These are phyloP conservation scores for Diaporthe caulivora DNA, from an alignment of 2,329 filamentous ascomycete species.

Conservation along the genomic window DNA sequence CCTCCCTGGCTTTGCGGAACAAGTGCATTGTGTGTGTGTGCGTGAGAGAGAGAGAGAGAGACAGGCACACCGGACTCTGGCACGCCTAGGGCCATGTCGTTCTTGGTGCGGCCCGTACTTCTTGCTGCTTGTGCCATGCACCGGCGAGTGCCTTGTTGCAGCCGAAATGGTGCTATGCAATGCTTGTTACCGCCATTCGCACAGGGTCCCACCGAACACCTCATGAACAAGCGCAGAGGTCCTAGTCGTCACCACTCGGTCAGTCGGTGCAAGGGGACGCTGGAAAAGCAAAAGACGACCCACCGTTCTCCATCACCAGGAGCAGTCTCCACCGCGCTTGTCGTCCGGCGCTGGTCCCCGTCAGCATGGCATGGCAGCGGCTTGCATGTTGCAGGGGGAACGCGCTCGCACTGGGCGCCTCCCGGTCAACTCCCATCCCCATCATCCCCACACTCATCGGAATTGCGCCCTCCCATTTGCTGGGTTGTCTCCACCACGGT, in stretches of 20 bases:
- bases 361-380: slow-evolving; percentile 34
- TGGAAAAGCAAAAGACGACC: slow-evolving; percentile 35
- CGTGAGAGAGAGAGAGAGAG: no score
- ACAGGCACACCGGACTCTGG: slow-evolving; percentile 3
- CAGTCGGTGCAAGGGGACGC: slow-evolving; percentile 31
- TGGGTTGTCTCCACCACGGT: slow-evolving; percentile 31
- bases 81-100: slow-evolving; percentile 30
- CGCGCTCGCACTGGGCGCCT: slow-evolving; percentile 45
- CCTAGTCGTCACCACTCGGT: slow-evolving; percentile 34
- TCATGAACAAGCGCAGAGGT: slow-evolving; percentile 33
- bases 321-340: slow-evolving; percentile 39
- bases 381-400: slow-evolving; percentile 37
- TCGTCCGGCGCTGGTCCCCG: slow-evolving; percentile 40
- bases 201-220: slow-evolving; percentile 17
- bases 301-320: slow-evolving; percentile 39
- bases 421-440: slow-evolving; percentile 42
- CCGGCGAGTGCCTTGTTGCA: slow-evolving; percentile 27
- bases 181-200: slow-evolving; percentile 31
- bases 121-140: slow-evolving; percentile 17
- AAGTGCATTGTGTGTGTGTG: slow-evolving; percentile 33
- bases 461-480: slow-evolving; percentile 36
- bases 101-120: slow-evolving; percentile 1
- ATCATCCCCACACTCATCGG: slow-evolving; percentile 34
- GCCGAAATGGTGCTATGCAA: slow-evolving; percentile 16
- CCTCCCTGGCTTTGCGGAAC: slow-evolving; percentile 37